Evolutionary conservation across 176 grass and related monocot genomes (phyloP).

Genomic region (Eragrostis curvula): DNA sequence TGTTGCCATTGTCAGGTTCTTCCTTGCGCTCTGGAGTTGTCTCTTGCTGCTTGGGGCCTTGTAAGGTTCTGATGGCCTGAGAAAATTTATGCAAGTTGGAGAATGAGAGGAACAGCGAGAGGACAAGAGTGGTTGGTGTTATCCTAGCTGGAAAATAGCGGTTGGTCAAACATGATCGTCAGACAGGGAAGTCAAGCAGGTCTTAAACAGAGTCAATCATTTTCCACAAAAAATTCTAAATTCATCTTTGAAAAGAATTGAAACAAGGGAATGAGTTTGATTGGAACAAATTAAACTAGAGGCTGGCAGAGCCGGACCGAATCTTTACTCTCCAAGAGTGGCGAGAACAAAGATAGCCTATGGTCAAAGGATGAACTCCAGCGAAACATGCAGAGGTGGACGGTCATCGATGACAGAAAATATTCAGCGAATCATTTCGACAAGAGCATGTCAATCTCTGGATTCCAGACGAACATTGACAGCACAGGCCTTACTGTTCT

Average conservation of each 20-base stretch:
- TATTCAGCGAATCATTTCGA: constrained; percentile 2
- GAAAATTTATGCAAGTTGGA: constrained; percentile 19
- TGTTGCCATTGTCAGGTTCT: constrained; percentile 10
- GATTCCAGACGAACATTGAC: background rate
- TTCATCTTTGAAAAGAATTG: background rate
- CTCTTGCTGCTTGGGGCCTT: constrained; percentile 33
- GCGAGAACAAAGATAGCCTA: background rate
- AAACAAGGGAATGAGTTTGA: background rate
- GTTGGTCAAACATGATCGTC: constrained; percentile 47
- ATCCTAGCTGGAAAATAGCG: background rate
- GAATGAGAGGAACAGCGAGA: constrained; percentile 26
- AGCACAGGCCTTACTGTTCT: background rate
- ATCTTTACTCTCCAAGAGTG: background rate
- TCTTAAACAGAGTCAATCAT: constrained; percentile 29
- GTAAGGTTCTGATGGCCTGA: background rate
- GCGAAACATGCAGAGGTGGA: background rate
- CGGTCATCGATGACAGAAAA: background rate
- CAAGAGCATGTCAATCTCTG: background rate
- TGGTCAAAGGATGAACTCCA: background rate
- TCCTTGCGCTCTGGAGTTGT: constrained; percentile 6
- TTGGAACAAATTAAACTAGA: background rate
- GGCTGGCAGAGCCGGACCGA: background rate
- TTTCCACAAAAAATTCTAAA: background rate
- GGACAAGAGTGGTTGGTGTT: constrained; percentile 45
- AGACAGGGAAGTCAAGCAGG: constrained; percentile 31